Conservation (phyloP, 2,329 filamentous ascomycete species). For the Arthrobotrys conoides region DNA sequence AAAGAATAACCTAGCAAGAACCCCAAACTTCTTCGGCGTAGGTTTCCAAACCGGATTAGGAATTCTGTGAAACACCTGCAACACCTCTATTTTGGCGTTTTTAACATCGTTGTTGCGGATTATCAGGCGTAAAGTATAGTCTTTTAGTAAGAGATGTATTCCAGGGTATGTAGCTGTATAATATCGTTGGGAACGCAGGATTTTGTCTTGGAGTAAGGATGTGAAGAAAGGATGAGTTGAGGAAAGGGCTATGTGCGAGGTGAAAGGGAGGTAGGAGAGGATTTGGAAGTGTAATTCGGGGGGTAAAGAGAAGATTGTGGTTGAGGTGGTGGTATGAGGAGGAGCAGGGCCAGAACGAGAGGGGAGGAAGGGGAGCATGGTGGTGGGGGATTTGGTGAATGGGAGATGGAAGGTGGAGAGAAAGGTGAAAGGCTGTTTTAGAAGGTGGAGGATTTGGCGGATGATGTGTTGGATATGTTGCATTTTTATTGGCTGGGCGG, state of each 20-base stretch:
- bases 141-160: neutral
- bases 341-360: too few species aligned
- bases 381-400: neutral
- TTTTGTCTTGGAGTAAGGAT: neutral
- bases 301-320: slow-evolving; percentile 10
- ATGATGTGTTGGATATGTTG: slow-evolving; percentile 19
- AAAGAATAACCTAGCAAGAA: neutral
- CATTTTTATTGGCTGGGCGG: neutral
- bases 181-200: neutral
- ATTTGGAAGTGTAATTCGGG: slow-evolving; percentile 36
- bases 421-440: neutral
- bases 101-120: neutral
- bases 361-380: neutral
- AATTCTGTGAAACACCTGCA: neutral
- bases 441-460: too few species aligned
- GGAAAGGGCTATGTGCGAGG: neutral
- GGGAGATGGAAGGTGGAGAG: neutral
- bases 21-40: neutral
- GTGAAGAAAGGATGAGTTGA: slow-evolving; percentile 5
- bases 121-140: neutral
- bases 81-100: neutral
- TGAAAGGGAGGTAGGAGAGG: slow-evolving; percentile 19
- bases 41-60: neutral
- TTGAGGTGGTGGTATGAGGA: too few species aligned
- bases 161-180: neutral